A percentile compares a stretch with the other conserved stretches of the same genome.
These are phyloP conservation scores for Leccinum aurantiacum DNA, from an alignment of 768 basidiomycete genomes.

Conservation along the genomic window DNA sequence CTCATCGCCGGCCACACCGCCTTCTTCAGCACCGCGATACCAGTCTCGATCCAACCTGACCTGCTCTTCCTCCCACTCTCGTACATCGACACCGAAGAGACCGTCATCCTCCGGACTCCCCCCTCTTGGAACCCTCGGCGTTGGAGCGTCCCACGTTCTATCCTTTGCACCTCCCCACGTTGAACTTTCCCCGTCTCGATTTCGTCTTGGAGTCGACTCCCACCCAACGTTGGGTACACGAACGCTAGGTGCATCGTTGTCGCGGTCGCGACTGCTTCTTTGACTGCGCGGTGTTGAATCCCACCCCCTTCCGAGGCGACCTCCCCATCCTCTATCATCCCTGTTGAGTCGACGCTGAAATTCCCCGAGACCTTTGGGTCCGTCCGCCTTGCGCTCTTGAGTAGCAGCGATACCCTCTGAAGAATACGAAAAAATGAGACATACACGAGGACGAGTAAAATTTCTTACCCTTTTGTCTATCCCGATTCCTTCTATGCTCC, in stretches of 20 bases:
- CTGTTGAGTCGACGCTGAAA: slow-evolving; percentile 93
- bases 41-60: slow-evolving; percentile 90
- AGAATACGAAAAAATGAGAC: not conserved
- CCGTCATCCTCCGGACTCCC: slow-evolving; percentile 70
- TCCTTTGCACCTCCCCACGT: slow-evolving; percentile 62
- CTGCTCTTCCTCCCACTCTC: slow-evolving; percentile 99
- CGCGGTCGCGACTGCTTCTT: slow-evolving; percentile 38
- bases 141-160: slow-evolving; percentile 81
- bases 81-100: slow-evolving; percentile 63
- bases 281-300: slow-evolving; percentile 63
- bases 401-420: slow-evolving; percentile 71
- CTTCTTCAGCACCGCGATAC: slow-evolving; percentile 93
- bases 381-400: slow-evolving; percentile 55
- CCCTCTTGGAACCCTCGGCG: slow-evolving; percentile 65
- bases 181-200: slow-evolving; percentile 50
- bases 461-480: slow-evolving; percentile 61
- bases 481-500: slow-evolving; percentile 68
- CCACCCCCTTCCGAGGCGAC: slow-evolving; percentile 43
- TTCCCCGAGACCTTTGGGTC: slow-evolving; percentile 81
- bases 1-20: slow-evolving; percentile 81
- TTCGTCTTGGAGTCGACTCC: slow-evolving; percentile 85
- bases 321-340: slow-evolving; percentile 53
- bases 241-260: slow-evolving; percentile 73
- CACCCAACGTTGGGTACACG: slow-evolving; percentile 90
- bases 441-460: not conserved